Percentiles rank a stretch among this genome's conserved stretches.
phyloP scores from a whole-genome alignment of 129 eudicot species.

The Flaveria trinervia region DNA sequence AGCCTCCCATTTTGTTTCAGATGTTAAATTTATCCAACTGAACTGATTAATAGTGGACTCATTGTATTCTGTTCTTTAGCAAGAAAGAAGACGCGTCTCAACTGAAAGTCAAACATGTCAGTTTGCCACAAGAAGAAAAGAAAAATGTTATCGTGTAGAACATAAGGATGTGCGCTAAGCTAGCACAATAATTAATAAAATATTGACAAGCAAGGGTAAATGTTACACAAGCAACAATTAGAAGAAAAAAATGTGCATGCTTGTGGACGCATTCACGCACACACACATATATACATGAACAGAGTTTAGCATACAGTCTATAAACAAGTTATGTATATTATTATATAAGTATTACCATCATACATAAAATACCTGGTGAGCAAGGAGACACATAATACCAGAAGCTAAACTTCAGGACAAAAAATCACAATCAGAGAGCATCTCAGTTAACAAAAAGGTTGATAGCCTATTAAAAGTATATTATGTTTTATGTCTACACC shows the following conservation, averaged over 20 bases:
- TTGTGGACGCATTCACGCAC: neutral
- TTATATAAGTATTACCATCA: neutral
- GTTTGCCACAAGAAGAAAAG: neutral
- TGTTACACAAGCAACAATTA: neutral
- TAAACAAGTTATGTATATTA: neutral
- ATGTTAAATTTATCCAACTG: conserved; percentile 39
- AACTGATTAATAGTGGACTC: conserved; percentile 43
- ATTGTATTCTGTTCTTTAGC: conserved; percentile 39
- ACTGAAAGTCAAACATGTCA: conserved; percentile 17
- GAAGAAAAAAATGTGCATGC: neutral
- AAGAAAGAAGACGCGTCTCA: conserved; percentile 35
- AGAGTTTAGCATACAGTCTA: neutral
- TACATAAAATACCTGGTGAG: conserved; percentile 5
- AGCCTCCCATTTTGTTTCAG: conserved; percentile 73
- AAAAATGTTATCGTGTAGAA: conserved; percentile 13
- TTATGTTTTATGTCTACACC: neutral
- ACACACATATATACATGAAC: neutral
- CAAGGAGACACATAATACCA: conserved; percentile 2
- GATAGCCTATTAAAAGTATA: neutral
- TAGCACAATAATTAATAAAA: neutral
- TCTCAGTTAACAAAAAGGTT: conserved; percentile 9
- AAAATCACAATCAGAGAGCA: neutral
- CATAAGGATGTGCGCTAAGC: neutral
- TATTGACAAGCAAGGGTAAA: neutral
- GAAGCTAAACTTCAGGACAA: neutral